Base-by-base conservation (phyloP, 2,329 filamentous ascomycete genomes). In the Thelonectria discophora region DNA sequence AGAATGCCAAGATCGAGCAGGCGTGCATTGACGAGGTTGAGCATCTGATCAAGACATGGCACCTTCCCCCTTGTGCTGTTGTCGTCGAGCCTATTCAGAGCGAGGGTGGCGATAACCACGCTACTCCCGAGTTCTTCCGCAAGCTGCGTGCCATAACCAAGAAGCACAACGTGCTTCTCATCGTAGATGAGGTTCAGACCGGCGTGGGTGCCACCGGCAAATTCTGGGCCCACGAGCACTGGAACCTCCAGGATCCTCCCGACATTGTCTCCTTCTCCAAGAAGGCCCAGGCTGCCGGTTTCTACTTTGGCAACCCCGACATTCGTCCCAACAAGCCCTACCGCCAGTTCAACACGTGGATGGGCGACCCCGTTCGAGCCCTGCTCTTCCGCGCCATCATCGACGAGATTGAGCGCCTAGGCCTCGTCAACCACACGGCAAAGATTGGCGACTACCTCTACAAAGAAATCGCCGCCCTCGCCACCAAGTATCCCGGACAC, bases 201-300 rank as follows among this genome's bases (percentile, higher is more conserved):
- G 94, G 93, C 75, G 90, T 97, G 24, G 94, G 94, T 71, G 93
- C 94, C 40, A 97, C 93, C 0, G 93, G 93, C 71, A 93, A 92
- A 78, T 97, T 97, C 88, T 97, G 93, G 93, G 93, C 94, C 9
- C 94, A 97, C 82, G 93, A 97, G 73, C 94, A 97, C 88, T 97
- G 93, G 93, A 85, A 91, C 77, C 85, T 97, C 45, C 74, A 84
- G 51, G 81, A 88, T 37, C 91, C 93, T 9, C 93, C 93, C 0
- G 93, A 97, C 81, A 95, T 97, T 83, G 93, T 97, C 46, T 97
- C 93, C 60, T 97, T 97, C 81, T 92, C 88, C 74, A 97, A 97
- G 84, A 97, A 97, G 84, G 94, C 93, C 3, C 93, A 97, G 81
- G 92, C 93, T 2, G 93, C 94, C 7, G 93, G 93, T 34, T 97